phyloP scores from a whole-genome alignment of 176 grass and related monocot species.

The Alopecurus myosuroides region DNA sequence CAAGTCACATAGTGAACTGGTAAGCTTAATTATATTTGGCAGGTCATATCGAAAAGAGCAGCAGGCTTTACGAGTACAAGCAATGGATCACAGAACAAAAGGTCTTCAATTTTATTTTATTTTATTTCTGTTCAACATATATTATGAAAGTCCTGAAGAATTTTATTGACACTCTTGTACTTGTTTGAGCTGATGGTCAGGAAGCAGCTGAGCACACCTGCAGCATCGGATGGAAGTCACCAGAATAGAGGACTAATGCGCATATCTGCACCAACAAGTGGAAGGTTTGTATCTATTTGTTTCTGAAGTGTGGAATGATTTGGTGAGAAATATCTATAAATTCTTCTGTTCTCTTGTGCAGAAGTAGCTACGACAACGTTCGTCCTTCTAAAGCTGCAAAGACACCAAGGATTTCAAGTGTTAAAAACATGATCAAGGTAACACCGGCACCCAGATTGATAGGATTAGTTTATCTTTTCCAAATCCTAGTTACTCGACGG shows the following conservation, averaged over 20 bases:
- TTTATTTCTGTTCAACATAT: not conserved
- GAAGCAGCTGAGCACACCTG: slow-evolving; percentile 30
- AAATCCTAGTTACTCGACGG: not conserved
- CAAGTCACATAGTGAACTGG: not conserved
- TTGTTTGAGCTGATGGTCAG: slow-evolving; percentile 35
- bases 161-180: slow-evolving; percentile 12
- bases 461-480: not conserved
- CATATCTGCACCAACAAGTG: slow-evolving; percentile 22
- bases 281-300: slow-evolving; percentile 27
- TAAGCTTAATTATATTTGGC: slow-evolving; percentile 14
- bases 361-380: slow-evolving; percentile 25
- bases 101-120: slow-evolving; percentile 15
- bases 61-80: not conserved
- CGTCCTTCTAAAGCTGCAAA: slow-evolving; percentile 22
- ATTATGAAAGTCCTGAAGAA: not conserved
- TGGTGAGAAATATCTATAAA: not conserved
- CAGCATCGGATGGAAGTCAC: slow-evolving; percentile 8
- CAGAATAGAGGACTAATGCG: not conserved
- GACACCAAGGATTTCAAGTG: slow-evolving; percentile 18
- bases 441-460: not conserved
- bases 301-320: not conserved
- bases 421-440: slow-evolving; percentile 26
- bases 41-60: slow-evolving; percentile 27
- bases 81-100: slow-evolving; percentile 37
- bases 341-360: slow-evolving; percentile 15